Evolutionary conservation across 169 alveolate species (phyloP).

Genomic region (Plasmodium billcollinsi): DNA sequence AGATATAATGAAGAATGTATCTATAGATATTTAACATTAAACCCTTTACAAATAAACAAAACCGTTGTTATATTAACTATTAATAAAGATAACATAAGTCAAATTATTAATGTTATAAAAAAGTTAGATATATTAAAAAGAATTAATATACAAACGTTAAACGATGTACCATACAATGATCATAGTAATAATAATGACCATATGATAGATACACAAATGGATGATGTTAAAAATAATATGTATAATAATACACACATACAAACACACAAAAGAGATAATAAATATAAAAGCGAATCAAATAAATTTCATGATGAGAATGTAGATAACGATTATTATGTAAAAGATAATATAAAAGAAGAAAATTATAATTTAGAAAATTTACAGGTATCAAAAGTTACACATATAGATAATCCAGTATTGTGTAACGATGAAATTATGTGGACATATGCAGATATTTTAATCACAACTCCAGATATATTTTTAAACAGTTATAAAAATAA

Average conservation of each 20-base stretch:
- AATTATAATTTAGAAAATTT: constrained; percentile 18
- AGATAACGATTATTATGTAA: not conserved
- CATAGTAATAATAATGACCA: not conserved
- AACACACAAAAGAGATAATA: too few relatives aligned
- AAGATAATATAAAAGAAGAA: not conserved
- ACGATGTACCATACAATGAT: constrained; percentile 59
- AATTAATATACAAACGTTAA: constrained; percentile 82
- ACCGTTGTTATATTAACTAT: constrained; percentile 79
- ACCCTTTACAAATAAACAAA: constrained; percentile 68
- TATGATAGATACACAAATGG: not conserved
- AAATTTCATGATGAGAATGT: not conserved
- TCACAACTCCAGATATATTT: constrained; percentile 84
- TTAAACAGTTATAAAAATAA: constrained; percentile 72
- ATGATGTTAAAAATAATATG: too few relatives aligned
- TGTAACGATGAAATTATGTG: constrained; percentile 78
- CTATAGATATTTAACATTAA: constrained; percentile 45
- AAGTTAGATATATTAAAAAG: constrained; percentile 81
- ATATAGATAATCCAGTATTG: constrained; percentile 16
- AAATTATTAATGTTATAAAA: constrained; percentile 77
- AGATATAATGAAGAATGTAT: constrained; percentile 18
- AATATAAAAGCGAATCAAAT: not conserved
- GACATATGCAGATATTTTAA: constrained; percentile 81
- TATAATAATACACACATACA: too few relatives aligned
- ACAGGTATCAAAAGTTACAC: constrained; percentile 9
- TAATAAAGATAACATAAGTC: constrained; percentile 82